These are phyloP conservation scores for Claviceps capensis DNA, from an alignment of 2,329 filamentous ascomycete genomes.

Conservation along the genomic window DNA sequence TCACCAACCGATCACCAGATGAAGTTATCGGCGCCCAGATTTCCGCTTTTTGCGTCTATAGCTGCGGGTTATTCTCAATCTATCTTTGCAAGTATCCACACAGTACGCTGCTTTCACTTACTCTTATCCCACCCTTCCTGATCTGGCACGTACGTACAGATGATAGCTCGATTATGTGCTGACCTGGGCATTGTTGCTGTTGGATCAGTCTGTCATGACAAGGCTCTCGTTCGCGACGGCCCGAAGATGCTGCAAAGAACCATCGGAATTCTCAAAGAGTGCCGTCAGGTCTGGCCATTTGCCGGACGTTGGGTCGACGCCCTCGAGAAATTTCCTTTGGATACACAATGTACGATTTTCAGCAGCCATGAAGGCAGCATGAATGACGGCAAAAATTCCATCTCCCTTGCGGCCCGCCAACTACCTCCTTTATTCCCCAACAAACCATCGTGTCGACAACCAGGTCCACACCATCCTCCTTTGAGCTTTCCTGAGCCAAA, in stretches of 20 bases:
- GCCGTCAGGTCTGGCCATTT: constrained; percentile 37
- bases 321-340: constrained; percentile 31
- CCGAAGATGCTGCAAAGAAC: constrained; percentile 32
- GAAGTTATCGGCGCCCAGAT: constrained; percentile 40
- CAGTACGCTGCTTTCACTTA: constrained; percentile 20
- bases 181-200: background rate
- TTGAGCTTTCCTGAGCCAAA: constrained; percentile 8
- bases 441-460: background rate
- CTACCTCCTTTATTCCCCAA: constrained; percentile 6
- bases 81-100: constrained; percentile 38
- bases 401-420: constrained; percentile 14
- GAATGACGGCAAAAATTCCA: constrained; percentile 30
- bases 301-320: constrained; percentile 39
- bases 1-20: constrained; percentile 29
- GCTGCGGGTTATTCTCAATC: constrained; percentile 37
- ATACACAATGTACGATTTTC: constrained; percentile 25
- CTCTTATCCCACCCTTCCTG: background rate
- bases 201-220: constrained; percentile 28
- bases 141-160: background rate
- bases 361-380: constrained; percentile 30
- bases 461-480: constrained; percentile 1
- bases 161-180: background rate
- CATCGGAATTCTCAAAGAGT: constrained; percentile 31
- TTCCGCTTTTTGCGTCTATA: constrained; percentile 41
- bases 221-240: constrained; percentile 24